A percentile compares a stretch with the other conserved stretches of the same genome.
Conservation (phyloP, 1,284 basidiomycete genomes). For the Inonotus hispidus region DNA sequence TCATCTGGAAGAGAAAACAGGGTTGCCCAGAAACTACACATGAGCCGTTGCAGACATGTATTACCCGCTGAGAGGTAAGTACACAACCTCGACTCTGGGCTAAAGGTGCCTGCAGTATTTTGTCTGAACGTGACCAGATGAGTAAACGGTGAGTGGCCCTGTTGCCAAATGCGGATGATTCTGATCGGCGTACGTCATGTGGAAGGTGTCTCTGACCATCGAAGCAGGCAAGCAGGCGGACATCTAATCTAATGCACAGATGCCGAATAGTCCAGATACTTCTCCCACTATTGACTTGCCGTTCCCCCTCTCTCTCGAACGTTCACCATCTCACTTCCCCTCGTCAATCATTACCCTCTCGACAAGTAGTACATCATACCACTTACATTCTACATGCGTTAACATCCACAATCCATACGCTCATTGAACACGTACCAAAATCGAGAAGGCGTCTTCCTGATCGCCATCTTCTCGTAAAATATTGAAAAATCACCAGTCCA, state of each 20-base stretch:
- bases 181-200: not conserved
- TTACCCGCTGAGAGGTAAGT: no score
- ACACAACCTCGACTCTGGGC: no score
- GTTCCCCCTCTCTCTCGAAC: not conserved
- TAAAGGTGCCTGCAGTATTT: no score
- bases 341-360: not conserved
- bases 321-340: not conserved
- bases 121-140: not conserved
- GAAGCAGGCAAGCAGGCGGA: not conserved
- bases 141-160: not conserved
- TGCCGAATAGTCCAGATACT: not conserved
- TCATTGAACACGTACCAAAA: not conserved
- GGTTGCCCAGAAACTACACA: no score
- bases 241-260: not conserved
- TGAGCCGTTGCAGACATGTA: not conserved
- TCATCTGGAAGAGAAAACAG: no score
- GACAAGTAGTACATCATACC: no score
- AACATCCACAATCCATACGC: no score
- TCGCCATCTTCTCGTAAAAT: not conserved
- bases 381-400: no score
- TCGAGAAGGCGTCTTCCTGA: not conserved
- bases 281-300: not conserved
- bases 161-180: not conserved
- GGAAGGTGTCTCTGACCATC: not conserved
- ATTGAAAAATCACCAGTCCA: not conserved